A percentile compares a stretch with the other conserved stretches of the same genome.
phyloP scores from a whole-genome alignment of 371 early-diverging fungal genomes.

The Funneliformis caledonium region DNA sequence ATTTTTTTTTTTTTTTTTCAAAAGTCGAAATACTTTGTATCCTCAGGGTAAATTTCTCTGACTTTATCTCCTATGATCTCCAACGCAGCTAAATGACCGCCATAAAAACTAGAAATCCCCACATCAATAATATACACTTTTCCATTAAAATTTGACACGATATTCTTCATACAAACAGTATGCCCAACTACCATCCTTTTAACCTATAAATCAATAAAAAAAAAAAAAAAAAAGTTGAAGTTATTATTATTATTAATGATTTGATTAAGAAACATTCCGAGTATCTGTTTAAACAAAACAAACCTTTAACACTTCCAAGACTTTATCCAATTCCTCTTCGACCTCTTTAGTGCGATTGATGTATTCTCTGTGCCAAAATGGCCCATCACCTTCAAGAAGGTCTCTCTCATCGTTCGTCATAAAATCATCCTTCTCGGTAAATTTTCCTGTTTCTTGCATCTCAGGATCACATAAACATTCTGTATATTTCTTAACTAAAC shows the following conservation, averaged over 20 bases:
- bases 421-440: neutral
- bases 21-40: neutral
- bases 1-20: too few species aligned
- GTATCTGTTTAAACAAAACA: neutral
- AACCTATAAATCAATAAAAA: conserved; percentile 49
- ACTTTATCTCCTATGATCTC: conserved; percentile 34
- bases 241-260: neutral
- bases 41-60: conserved; percentile 27
- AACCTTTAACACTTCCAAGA: conserved; percentile 57
- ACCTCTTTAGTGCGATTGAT: conserved; percentile 48
- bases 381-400: conserved; percentile 56
- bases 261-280: neutral
- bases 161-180: conserved; percentile 44
- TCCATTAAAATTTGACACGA: conserved; percentile 65
- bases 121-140: conserved; percentile 74
- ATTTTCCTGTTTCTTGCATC: neutral
- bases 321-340: conserved; percentile 57
- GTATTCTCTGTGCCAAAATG: conserved; percentile 71
- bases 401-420: conserved; percentile 44
- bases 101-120: conserved; percentile 73
- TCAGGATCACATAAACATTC: neutral
- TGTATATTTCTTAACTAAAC: conserved; percentile 45
- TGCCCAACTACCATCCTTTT: conserved; percentile 82
- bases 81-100: conserved; percentile 44
- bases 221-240: neutral